These are phyloP conservation scores for Diaporthe ilicicola DNA, from an alignment of 2,329 filamentous ascomycete genomes.

Conservation along the genomic window DNA sequence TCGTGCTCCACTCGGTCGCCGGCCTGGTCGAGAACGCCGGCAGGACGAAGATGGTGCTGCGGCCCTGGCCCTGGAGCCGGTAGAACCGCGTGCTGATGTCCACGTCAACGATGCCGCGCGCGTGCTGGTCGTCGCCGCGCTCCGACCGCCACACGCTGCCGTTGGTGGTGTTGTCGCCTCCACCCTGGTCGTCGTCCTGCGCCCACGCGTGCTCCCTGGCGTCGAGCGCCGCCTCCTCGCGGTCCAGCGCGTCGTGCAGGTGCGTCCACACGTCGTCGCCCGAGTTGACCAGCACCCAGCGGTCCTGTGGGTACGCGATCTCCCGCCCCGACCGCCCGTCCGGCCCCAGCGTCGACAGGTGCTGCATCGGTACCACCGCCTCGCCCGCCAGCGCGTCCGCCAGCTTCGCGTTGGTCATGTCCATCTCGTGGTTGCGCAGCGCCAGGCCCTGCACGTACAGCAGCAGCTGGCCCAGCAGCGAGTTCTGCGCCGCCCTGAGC, in stretches of 20 bases:
- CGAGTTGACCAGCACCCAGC: slow-evolving; percentile 63
- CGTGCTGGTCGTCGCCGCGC: slow-evolving; percentile 42
- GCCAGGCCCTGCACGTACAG: slow-evolving; percentile 62
- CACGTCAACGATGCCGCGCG: slow-evolving; percentile 57
- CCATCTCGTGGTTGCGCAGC: slow-evolving; percentile 64
- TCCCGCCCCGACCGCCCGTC: slow-evolving; percentile 61
- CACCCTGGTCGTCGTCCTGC: too few species aligned
- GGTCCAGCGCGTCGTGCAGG: slow-evolving; percentile 58
- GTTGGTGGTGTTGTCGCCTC: slow-evolving; percentile 50
- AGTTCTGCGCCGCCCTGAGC: slow-evolving; percentile 55
- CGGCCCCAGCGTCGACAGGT: slow-evolving; percentile 61
- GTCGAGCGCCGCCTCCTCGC: slow-evolving; percentile 51
- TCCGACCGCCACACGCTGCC: slow-evolving; percentile 45
- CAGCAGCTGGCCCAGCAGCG: slow-evolving; percentile 66
- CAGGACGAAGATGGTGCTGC: slow-evolving; percentile 60
- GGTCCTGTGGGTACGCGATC: slow-evolving; percentile 63
- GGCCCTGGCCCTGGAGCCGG: slow-evolving; percentile 55
- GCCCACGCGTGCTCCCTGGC: slow-evolving; percentile 44
- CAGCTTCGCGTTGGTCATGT: slow-evolving; percentile 59
- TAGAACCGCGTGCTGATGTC: slow-evolving; percentile 62
- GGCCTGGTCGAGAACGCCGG: slow-evolving; percentile 60
- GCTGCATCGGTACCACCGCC: slow-evolving; percentile 58
- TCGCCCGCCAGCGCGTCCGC: slow-evolving; percentile 60
- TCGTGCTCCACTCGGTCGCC: slow-evolving; percentile 51
- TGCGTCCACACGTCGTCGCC: slow-evolving; percentile 59